Evolutionary conservation across 352 stramenopile species (phyloP), one percentile per base, ranked within the genome.

Genomic region (Pythium pyrilobum): DNA sequence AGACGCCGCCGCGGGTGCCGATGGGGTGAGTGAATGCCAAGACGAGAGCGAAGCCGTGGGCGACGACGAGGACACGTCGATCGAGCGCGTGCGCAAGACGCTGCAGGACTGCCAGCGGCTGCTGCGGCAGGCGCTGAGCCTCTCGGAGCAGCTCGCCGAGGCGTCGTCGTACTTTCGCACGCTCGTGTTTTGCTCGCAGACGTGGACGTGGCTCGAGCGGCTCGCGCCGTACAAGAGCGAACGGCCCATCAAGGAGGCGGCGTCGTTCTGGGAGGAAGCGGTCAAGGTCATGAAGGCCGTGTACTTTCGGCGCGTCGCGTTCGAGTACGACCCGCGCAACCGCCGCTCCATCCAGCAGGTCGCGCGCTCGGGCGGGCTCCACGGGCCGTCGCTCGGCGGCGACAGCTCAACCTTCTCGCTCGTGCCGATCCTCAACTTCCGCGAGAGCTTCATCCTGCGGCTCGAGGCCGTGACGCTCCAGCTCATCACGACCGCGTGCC

Each of bases 341-440:
- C 56, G 56, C n/a, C 34, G 52, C 3, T 55, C 41, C 2, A 58
- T 64, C 31, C 56, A 64, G 29, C 56, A 59, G 18, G 48, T 59
- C 9, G 56, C 66, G 52, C 13, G 63, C 69, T 60, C 59, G 41
- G 50, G 51, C n/a, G 46, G 45, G 28, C 29, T 52, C 0, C 44
- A 55, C 9, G 46, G 43, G 9, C 52, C 52, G 4, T 37, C 45
- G 0, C 9, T 56, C n/a, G 44, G 52, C 28, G 52, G 45, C 12
- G 41, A 53, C 45, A 57, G 46, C n/a, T 57, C 52, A 11, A 69
- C 64, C 12, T 92, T 86, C 45, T 89, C 69, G 23, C 64, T 92
- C 34, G 77, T 92, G 9, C 81, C 81, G 13, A 87, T 92, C 28
- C 44, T 92, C 20, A 92, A 92, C 52, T 92, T 92, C 50, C 81